Percentiles rank a stretch among this genome's conserved stretches.
Evolutionary conservation across 768 basidiomycete species (phyloP).

Genomic region (Suillus decipiens): DNA sequence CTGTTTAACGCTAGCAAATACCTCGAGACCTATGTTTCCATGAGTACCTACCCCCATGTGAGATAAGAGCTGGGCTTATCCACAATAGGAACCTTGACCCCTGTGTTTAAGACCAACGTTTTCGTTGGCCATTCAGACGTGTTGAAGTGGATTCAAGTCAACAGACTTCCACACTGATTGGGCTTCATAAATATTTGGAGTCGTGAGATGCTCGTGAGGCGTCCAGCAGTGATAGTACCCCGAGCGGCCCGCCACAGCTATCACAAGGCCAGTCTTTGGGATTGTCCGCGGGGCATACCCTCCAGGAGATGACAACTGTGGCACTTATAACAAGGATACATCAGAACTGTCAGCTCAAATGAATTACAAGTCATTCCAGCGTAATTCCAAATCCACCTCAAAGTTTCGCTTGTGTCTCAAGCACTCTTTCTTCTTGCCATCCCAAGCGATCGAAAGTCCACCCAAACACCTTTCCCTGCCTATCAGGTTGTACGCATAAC

Average conservation of each 20-base stretch:
- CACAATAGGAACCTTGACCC: constrained; percentile 26
- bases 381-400: not conserved
- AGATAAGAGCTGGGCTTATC: constrained; percentile 27
- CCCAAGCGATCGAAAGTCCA: constrained; percentile 49
- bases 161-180: not conserved
- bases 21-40: constrained; percentile 4
- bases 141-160: not conserved
- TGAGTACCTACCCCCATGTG: not conserved
- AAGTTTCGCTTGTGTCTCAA: constrained; percentile 5
- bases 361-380: not conserved
- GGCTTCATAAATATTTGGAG: not conserved
- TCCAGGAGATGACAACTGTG: not conserved
- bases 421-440: constrained; percentile 36
- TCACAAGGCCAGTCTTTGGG: constrained; percentile 4
- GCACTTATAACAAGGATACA: not conserved
- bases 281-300: constrained; percentile 2
- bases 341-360: not conserved
- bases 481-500: constrained; percentile 28
- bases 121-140: constrained; percentile 10
- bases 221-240: constrained; percentile 1
- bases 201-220: not conserved
- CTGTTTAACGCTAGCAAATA: constrained; percentile 5
- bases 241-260: not conserved
- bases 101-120: constrained; percentile 28
- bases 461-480: constrained; percentile 38